Percentiles rank a stretch among this genome's conserved stretches.
Conservation (phyloP, 225 moss, liverwort and hornwort genomes). For the Lunularia cruciata region DNA sequence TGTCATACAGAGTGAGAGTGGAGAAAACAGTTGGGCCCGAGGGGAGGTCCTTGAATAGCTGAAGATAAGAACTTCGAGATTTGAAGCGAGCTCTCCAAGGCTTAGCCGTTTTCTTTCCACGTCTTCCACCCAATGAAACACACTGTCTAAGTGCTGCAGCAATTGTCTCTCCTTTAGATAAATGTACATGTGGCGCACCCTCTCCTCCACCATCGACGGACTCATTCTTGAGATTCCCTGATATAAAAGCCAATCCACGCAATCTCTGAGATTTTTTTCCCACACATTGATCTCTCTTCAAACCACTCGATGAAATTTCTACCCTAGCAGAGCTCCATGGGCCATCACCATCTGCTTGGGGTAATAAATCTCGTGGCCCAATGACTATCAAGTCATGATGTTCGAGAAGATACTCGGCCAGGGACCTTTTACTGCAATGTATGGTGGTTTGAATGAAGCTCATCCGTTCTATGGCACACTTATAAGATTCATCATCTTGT, state of each 20-base stretch:
- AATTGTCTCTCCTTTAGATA: slow-evolving; percentile 14
- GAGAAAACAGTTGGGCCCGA: slow-evolving; percentile 39
- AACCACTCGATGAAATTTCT: slow-evolving; percentile 8
- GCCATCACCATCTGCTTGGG: neutral
- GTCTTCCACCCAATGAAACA: slow-evolving; percentile 32
- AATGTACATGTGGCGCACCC: neutral
- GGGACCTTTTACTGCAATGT: slow-evolving; percentile 3
- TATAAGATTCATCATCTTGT: slow-evolving; percentile 15
- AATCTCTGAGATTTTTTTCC: slow-evolving; percentile 11
- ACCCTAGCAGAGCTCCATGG: slow-evolving; percentile 23
- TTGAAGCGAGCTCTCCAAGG: slow-evolving; percentile 47
- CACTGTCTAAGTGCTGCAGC: slow-evolving; percentile 25
- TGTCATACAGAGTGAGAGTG: slow-evolving; percentile 33
- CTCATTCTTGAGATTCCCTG: slow-evolving; percentile 31
- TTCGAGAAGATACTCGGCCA: slow-evolving; percentile 7
- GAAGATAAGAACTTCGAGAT: slow-evolving; percentile 31
- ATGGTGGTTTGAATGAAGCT: slow-evolving; percentile 8
- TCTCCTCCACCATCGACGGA: slow-evolving; percentile 14
- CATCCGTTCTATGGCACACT: slow-evolving; percentile 15
- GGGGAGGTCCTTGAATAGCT: slow-evolving; percentile 27
- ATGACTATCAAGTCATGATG: neutral
- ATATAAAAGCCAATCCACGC: slow-evolving; percentile 28
- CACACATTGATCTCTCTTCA: neutral
- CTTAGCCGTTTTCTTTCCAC: slow-evolving; percentile 34
- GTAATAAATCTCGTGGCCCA: neutral